A percentile compares a stretch with the other conserved stretches of the same genome.
These are phyloP conservation scores for Fragosphaeria purpurea DNA, from an alignment of 2,329 filamentous ascomycete genomes.

Conservation along the genomic window DNA sequence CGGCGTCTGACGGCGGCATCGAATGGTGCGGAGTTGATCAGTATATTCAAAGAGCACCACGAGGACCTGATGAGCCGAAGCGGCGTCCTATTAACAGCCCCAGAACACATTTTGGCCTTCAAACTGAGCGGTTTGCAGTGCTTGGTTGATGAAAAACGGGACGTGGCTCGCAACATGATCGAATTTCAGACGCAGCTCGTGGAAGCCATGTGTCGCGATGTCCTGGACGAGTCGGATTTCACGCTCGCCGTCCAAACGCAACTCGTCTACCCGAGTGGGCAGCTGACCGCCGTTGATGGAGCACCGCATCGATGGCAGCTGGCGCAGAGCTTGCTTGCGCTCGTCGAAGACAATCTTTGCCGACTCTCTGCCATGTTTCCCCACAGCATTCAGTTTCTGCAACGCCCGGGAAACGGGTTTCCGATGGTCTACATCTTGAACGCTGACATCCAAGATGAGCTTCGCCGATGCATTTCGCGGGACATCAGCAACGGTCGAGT, in stretches of 20 bases:
- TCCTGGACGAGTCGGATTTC: constrained; percentile 55
- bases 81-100: constrained; percentile 50
- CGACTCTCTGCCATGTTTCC: constrained; percentile 29
- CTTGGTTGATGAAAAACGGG: constrained; percentile 35
- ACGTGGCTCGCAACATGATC: constrained; percentile 37
- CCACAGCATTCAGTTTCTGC: constrained; percentile 36
- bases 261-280: constrained; percentile 46
- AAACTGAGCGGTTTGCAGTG: constrained; percentile 50
- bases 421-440: constrained; percentile 48
- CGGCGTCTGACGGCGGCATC: constrained; percentile 31
- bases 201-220: constrained; percentile 37
- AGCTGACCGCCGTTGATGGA: constrained; percentile 38
- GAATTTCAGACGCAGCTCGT: constrained; percentile 40
- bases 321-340: constrained; percentile 28
- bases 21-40: constrained; percentile 25
- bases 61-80: constrained; percentile 27
- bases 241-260: constrained; percentile 45
- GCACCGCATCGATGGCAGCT: constrained; percentile 43
- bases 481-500: constrained; percentile 28
- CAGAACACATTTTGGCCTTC: constrained; percentile 57
- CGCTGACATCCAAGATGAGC: constrained; percentile 32
- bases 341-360: constrained; percentile 28
- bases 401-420: constrained; percentile 30
- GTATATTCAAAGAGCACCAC: constrained; percentile 20
- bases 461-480: constrained; percentile 28